These are phyloP conservation scores for Macrophomina phaseolina DNA, from an alignment of 2,329 filamentous ascomycete genomes.

Conservation along the genomic window DNA sequence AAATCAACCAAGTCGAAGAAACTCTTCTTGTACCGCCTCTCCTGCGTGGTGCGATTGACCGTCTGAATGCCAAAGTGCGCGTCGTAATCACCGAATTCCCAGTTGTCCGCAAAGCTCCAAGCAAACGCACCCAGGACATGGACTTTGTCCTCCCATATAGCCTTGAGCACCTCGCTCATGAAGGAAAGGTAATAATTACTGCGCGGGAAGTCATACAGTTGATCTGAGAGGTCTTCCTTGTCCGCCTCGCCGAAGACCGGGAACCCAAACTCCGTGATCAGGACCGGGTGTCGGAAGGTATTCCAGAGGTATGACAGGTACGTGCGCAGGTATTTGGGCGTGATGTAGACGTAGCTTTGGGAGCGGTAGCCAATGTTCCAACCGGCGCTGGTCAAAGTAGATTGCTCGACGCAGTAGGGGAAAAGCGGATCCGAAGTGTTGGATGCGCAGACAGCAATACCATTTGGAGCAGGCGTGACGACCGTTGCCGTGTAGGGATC, in stretches of 20 bases:
- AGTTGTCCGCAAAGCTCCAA: slow-evolving; percentile 47
- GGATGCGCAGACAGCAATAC: slow-evolving; percentile 44
- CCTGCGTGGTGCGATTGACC: slow-evolving; percentile 44
- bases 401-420: slow-evolving; percentile 45
- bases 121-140: slow-evolving; percentile 44
- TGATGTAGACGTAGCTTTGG: slow-evolving; percentile 63
- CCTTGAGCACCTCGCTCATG: slow-evolving; percentile 42
- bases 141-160: slow-evolving; percentile 48
- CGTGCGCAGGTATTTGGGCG: slow-evolving; percentile 62
- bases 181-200: slow-evolving; percentile 42
- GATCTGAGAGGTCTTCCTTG: slow-evolving; percentile 37
- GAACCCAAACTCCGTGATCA: slow-evolving; percentile 47
- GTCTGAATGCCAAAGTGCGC: slow-evolving; percentile 62
- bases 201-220: slow-evolving; percentile 40
- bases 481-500: slow-evolving; percentile 46
- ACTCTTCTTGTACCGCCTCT: slow-evolving; percentile 45
- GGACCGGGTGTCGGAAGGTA: slow-evolving; percentile 57
- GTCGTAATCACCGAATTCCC: slow-evolving; percentile 56
- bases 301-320: slow-evolving; percentile 65
- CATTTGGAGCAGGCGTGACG: slow-evolving; percentile 40
- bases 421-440: slow-evolving; percentile 43
- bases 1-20: slow-evolving; percentile 58
- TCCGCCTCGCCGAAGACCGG: slow-evolving; percentile 41
- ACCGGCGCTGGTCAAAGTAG: slow-evolving; percentile 54
- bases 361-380: slow-evolving; percentile 65